Conservation (phyloP, 2,329 filamentous ascomycete species). For the Colletotrichum tanaceti region DNA sequence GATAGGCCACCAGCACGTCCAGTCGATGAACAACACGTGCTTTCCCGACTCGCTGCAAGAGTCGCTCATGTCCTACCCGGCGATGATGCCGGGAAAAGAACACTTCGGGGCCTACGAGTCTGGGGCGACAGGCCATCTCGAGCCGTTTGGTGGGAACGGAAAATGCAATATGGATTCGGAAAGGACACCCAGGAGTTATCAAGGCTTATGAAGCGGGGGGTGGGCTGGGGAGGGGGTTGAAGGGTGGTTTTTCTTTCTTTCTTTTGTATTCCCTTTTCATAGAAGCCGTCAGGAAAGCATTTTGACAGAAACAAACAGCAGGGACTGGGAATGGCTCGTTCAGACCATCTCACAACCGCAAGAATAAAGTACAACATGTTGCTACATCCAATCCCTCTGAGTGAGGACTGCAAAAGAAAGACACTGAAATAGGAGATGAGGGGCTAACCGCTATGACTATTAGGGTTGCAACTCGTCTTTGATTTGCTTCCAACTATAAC, state of each 20-base stretch:
- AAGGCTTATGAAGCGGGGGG: too few relatives aligned
- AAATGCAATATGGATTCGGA: not conserved
- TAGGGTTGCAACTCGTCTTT: not conserved
- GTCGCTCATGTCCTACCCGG: not conserved
- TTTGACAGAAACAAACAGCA: not conserved
- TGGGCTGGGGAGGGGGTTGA: too few relatives aligned
- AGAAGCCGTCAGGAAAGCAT: not conserved
- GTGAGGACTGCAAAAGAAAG: too few relatives aligned
- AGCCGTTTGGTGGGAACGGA: not conserved
- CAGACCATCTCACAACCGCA: too few relatives aligned
- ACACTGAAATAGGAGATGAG: not conserved
- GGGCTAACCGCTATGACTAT: not conserved
- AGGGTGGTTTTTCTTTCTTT: too few relatives aligned
- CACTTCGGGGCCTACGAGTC: not conserved
- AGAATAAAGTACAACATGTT: too few relatives aligned
- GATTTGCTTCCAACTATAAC: not conserved
- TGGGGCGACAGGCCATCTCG: not conserved
- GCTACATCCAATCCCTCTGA: not conserved
- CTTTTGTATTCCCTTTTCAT: too few relatives aligned
- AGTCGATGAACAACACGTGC: not conserved
- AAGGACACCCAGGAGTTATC: not conserved
- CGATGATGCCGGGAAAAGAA: not conserved
- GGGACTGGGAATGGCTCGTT: not conserved
- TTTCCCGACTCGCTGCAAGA: not conserved
- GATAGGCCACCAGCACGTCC: not conserved